Evolutionary conservation across 2,329 filamentous ascomycete genomes (phyloP).

Genomic region (Aspergillus awamori): DNA sequence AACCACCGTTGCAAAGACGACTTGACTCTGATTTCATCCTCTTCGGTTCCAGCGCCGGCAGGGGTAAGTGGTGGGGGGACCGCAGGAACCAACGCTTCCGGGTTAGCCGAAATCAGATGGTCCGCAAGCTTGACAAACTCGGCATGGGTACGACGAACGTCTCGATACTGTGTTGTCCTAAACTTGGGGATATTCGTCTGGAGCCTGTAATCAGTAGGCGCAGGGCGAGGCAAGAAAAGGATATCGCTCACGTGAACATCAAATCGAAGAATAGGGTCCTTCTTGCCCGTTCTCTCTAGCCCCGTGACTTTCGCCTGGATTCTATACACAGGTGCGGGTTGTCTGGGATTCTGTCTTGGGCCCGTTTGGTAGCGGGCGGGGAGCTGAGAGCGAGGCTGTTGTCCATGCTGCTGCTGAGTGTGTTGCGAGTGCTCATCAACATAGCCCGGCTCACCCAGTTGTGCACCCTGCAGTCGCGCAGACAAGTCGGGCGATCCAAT

Average conservation of each 20-base stretch:
- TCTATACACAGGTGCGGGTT: constrained; percentile 71
- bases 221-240: neutral
- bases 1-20: constrained; percentile 90
- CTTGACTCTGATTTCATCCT: constrained; percentile 90
- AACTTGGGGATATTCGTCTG: constrained; percentile 99
- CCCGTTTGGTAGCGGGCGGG: constrained; percentile 54
- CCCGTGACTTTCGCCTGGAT: constrained; percentile 94
- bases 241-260: constrained; percentile 81
- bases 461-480: constrained; percentile 44
- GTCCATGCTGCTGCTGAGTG: constrained; percentile 39
- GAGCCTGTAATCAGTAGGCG: constrained; percentile 8
- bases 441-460: constrained; percentile 43
- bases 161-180: constrained; percentile 95
- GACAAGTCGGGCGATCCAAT: constrained; percentile 50
- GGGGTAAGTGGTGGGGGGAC: constrained; percentile 94
- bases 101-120: constrained; percentile 95
- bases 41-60: constrained; percentile 91
- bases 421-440: constrained; percentile 41
- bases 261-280: constrained; percentile 91
- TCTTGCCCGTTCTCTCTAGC: constrained; percentile 88
- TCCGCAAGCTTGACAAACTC: constrained; percentile 97
- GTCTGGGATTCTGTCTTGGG: constrained; percentile 39
- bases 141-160: constrained; percentile 91
- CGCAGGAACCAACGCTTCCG: constrained; percentile 89
- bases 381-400: constrained; percentile 45